phyloP scores from a whole-genome alignment of 1,284 basidiomycete species.

The Austroboletus niveus region DNA sequence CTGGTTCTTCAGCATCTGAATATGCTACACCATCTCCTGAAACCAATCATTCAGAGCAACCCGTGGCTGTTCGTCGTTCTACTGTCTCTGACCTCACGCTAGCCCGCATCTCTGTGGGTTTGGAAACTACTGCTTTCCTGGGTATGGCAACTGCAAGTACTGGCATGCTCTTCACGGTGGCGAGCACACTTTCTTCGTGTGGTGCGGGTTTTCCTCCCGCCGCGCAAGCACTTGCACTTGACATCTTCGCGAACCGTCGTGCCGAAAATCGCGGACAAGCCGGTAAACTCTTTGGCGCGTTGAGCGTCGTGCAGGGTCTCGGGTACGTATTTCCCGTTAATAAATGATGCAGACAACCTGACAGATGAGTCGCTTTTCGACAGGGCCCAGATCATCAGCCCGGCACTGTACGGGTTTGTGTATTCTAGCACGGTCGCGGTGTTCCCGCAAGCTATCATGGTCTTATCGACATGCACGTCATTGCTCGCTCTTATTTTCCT shows the following conservation, averaged over 20 bases:
- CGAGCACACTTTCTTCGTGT: slow-evolving; percentile 48
- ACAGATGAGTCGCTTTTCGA: background rate
- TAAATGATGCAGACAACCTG: too few relatives aligned
- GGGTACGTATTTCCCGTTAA: slow-evolving; percentile 42
- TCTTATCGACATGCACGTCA: slow-evolving; percentile 30
- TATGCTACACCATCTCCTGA: slow-evolving; percentile 11
- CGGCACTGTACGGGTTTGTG: slow-evolving; percentile 48
- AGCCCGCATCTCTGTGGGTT: slow-evolving; percentile 52
- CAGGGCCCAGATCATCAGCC: slow-evolving; percentile 46
- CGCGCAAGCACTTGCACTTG: slow-evolving; percentile 62
- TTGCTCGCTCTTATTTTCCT: slow-evolving; percentile 34
- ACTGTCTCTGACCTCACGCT: slow-evolving; percentile 60
- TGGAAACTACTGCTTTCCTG: slow-evolving; percentile 58
- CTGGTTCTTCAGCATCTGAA: slow-evolving; percentile 4
- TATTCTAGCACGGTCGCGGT: slow-evolving; percentile 47
- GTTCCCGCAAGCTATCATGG: slow-evolving; percentile 47
- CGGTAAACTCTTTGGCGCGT: slow-evolving; percentile 68
- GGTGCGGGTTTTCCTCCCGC: slow-evolving; percentile 64
- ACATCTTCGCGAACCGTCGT: slow-evolving; percentile 51
- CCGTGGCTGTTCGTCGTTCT: slow-evolving; percentile 34
- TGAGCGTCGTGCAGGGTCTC: slow-evolving; percentile 67
- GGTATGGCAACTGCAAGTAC: slow-evolving; percentile 47
- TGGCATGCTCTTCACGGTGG: slow-evolving; percentile 45
- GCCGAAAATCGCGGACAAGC: slow-evolving; percentile 43
- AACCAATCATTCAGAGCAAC: background rate